phyloP scores from a whole-genome alignment of 208 protist genomes.

The Angomonas ambiguus region DNA sequence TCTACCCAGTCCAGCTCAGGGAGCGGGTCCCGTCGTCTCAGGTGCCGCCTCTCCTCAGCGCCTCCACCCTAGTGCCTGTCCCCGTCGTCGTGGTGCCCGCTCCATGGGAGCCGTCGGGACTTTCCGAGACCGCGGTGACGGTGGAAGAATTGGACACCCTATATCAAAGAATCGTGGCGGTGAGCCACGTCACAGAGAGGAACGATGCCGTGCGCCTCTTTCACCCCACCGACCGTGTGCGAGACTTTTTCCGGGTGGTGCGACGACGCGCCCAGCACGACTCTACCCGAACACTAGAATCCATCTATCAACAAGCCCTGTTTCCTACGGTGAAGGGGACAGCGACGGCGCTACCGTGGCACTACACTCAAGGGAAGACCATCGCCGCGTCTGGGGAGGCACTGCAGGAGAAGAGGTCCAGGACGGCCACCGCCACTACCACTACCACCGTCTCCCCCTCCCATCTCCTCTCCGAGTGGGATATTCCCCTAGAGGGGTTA shows the following conservation, averaged over 20 bases:
- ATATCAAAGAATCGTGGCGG: not conserved
- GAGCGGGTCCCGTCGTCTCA: constrained; percentile 21
- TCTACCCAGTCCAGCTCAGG: constrained; percentile 53
- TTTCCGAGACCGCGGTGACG: not conserved
- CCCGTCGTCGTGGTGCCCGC: not conserved
- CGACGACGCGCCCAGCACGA: not conserved
- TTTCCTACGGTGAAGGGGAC: not conserved
- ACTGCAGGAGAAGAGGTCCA: not conserved
- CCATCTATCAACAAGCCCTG: not conserved
- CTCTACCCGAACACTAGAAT: not conserved
- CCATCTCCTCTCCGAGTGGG: not conserved
- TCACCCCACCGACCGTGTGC: constrained; percentile 20
- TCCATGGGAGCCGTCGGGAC: not conserved
- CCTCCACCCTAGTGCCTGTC: not conserved
- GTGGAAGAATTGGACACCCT: not conserved
- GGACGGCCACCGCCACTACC: not conserved
- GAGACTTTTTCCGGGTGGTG: not conserved
- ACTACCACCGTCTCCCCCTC: not conserved
- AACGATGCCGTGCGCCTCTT: constrained; percentile 45
- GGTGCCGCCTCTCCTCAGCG: constrained; percentile 13
- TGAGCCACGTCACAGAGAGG: constrained; percentile 20
- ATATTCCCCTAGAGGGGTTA: not conserved
- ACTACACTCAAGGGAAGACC: not conserved
- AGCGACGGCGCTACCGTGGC: not conserved
- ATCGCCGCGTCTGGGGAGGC: not conserved